Evolutionary conservation across 331 rosid genomes (phyloP), one percentile per base, ranked within the genome.

Genomic region (Arachis monticola): DNA sequence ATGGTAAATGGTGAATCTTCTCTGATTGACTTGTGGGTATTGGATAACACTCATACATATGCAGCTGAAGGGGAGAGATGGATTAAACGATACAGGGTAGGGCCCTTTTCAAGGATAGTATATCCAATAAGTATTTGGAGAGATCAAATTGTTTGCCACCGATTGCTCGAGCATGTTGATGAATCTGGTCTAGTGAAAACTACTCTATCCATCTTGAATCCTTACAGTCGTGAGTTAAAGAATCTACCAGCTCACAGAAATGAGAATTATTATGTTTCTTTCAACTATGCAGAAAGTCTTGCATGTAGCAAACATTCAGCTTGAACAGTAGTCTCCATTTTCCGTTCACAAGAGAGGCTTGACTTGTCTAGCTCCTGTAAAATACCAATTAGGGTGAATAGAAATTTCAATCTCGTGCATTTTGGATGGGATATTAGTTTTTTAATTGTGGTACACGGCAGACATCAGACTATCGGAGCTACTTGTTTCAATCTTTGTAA

Each of bases 221-320:
- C 77, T 4, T 10, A 9, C 0, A 38, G 2, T n/a, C 27, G 64
- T n/a, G 70, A 75, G 11, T 1, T 64, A 32, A 64, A 62, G 77
- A 70, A 45, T 2, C 46, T 80, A 1, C 67, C 73, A 2, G 7
- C 68, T 6, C 56, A 5, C 8, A 17, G 2, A 61, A 14, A 8
- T 14, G 46, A 31, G 5, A 47, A 12, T 65, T 47, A 27, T 8
- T 62, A 48, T 51, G 59, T 10, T 1, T 10, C 44, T 41, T 78
- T 70, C 60, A 45, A 64, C 45, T 77, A 77, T 77, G 41, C 41
- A 5, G 67, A 77, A 58, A 77, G 52, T 73, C 79, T 79, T 46
- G 83, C 47, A 57, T 0, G 6, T 70, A 56, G 1, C 1, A 31
- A 44, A 55, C 60, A 8, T 14, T 8, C 40, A 41, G 41, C 52